Base-by-base conservation (phyloP, 2,329 filamentous ascomycete genomes). In the Exophiala phaeomuriformis region DNA sequence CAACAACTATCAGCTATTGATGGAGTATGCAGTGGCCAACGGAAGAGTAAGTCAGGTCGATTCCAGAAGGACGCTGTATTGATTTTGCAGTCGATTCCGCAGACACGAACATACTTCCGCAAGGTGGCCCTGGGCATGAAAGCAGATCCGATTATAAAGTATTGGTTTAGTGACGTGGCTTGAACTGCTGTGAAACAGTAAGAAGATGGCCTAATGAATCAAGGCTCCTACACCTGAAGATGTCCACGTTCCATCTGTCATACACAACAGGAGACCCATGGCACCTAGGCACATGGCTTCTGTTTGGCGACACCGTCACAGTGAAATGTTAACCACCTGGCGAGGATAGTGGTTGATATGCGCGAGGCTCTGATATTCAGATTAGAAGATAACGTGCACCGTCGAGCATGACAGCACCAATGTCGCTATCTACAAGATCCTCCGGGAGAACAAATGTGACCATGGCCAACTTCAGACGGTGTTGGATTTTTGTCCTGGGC, bases 11-110 rank as follows among this genome's bases (percentile, higher is more conserved):
- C 49, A 55, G 44, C 48, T 74, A 2, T 59, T 74, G 2, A 67
- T 70, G 5, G 65, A 69, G 2, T 71, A 74, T 53, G 70, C 71
- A 0, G 51, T 72, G 5, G 67, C 66, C 10, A 68, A 67, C 19
- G 64, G 67, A 19, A 65, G 70, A 60, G 71, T 73, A 57, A 32
- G 29, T 32, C 29, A 54, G 33, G 8, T 40, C 31, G 12, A 30
- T 29, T 10, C 39, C 39, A 5, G 19, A 19, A 19, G 28, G 12
- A 46, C 28, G 36, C 27, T 29, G n/a, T 10, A 30, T 45, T 57
- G 27, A 55, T 32, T 3, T 29, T 1, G 44, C 39, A 61, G 61
- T 58, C 56, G 7, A 53, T 63, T 40, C 58, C 61, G 3, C 52
- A 59, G 44, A 61, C 60, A 9, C 49, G 61, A 36, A 37, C 53